phyloP scores from a whole-genome alignment of 1,284 basidiomycete species.

The Pseudozyma pruni region DNA sequence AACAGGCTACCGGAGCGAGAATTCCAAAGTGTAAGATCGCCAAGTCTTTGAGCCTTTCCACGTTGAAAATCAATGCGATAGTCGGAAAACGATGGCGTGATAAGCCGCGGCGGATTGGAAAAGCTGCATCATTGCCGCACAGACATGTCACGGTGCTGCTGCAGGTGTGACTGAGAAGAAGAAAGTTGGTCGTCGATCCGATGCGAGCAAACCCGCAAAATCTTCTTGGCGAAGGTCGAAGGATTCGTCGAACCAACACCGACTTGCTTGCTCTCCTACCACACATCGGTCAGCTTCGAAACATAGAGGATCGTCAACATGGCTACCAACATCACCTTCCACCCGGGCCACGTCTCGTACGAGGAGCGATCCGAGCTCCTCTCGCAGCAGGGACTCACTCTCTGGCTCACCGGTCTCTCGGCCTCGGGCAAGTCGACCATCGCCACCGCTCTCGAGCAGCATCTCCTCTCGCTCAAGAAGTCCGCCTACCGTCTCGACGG shows the following conservation, averaged over 20 bases:
- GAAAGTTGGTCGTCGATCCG: not conserved
- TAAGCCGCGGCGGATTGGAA: too few relatives aligned
- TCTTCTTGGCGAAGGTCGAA: not conserved
- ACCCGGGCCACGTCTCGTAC: slow-evolving; percentile 72
- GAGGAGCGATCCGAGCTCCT: slow-evolving; percentile 60
- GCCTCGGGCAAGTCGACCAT: slow-evolving; percentile 82
- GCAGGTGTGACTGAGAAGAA: not conserved
- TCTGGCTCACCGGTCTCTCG: slow-evolving; percentile 62
- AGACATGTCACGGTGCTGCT: too few relatives aligned
- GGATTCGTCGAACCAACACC: not conserved
- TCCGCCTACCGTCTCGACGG: slow-evolving; percentile 94
- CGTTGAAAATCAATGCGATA: too few relatives aligned
- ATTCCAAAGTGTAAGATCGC: too few relatives aligned
- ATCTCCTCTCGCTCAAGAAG: slow-evolving; percentile 85
- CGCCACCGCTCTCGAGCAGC: slow-evolving; percentile 95
- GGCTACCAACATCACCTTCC: slow-evolving; percentile 89
- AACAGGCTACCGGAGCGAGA: too few relatives aligned
- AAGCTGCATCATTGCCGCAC: too few relatives aligned
- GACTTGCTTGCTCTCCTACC: not conserved
- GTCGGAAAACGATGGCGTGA: too few relatives aligned
- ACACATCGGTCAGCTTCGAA: not conserved
- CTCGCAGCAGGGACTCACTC: slow-evolving; percentile 46
- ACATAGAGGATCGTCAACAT: slow-evolving; percentile 69
- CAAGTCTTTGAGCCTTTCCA: too few relatives aligned
- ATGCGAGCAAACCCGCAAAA: too few relatives aligned